A percentile compares a stretch with the other conserved stretches of the same genome.
These are phyloP conservation scores for Santalum album DNA, from an alignment of 164 flowering plant species.

Conservation along the genomic window DNA sequence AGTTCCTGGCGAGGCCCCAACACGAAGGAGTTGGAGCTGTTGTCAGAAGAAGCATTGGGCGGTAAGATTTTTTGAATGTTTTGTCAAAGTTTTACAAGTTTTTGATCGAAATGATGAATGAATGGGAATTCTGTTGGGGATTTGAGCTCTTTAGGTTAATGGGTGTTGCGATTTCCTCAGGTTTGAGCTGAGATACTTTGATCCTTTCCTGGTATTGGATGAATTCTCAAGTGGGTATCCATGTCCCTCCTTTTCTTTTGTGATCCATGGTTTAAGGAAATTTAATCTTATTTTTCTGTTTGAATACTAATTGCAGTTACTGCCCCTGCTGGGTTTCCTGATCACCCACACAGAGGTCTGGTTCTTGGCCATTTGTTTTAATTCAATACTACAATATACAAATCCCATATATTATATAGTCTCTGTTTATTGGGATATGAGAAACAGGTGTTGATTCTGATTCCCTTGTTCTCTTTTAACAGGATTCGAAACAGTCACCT, in stretches of 20 bases:
- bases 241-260: constrained; percentile 5
- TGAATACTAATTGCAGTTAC: constrained; percentile 42
- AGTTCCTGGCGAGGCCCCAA: constrained; percentile 53
- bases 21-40: constrained; percentile 61
- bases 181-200: constrained; percentile 67
- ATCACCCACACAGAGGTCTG: constrained; percentile 94
- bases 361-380: background rate
- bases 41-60: constrained; percentile 74
- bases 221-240: constrained; percentile 68
- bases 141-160: constrained; percentile 10
- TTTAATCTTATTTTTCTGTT: background rate
- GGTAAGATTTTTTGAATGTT: too few relatives aligned
- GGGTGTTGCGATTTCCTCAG: constrained; percentile 27
- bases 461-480: constrained; percentile 12
- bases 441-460: background rate
- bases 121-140: too few relatives aligned
- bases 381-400: background rate
- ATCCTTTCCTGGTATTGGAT: constrained; percentile 80
- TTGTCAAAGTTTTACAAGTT: too few relatives aligned
- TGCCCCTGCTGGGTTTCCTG: constrained; percentile 88
- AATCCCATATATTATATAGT: background rate
- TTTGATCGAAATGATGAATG: too few relatives aligned
- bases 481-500: constrained; percentile 92
- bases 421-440: too few relatives aligned
- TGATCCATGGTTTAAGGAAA: background rate